Evolutionary conservation across 305 asterid species (phyloP), one percentile per base, ranked within the genome.

Genomic region (Fraxinus sp.): DNA sequence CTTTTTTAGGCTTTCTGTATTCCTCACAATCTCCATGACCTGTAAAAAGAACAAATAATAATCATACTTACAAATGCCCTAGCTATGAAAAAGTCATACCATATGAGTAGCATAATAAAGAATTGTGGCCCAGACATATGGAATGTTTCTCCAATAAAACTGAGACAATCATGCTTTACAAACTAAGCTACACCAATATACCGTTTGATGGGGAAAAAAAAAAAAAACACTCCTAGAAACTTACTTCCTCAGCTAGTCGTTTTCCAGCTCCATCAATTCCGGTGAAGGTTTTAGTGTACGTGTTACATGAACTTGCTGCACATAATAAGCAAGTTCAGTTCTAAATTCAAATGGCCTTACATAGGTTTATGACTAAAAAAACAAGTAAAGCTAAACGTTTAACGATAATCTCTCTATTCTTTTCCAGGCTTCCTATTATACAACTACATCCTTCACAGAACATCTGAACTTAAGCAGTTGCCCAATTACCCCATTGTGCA

Each of bases 161-260:
- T 26, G 59, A 76, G 6, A 64, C 72, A 33, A 39, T 49, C 20
- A 30, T 70, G 68, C 59, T 76, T 74, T 85, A 72, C 41, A 78
- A 68, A 13, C 28, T 32, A 77, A 76, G 81, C 62, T 6, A 79
- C 30, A 41, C 55, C 36, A 70, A 18, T 41, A 74, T 64, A 80
- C 7, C 26, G 74, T 66, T 26, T 24, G 70, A 57, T 81, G n/a
- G 72, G 64, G 8, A 52, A 78, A 20, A 62, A 82, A 5, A 35
- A 37, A 7, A 37, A 33, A 71, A 70, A 14, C 4, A 30, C 72
- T 74, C 70, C 39, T 39, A 14, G 55, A 82, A 81, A 87, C 97
- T 91, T 90, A 95, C 99, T 93, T 94, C 99, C 83, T 96, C 99
- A 57, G 98, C 99, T 88, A 96, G 91, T 80, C 98, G 91, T 89